Percentiles rank a stretch among this genome's conserved stretches.
Conservation (phyloP, 2,329 filamentous ascomycete species). For the Orbilia blumenaviensis region DNA sequence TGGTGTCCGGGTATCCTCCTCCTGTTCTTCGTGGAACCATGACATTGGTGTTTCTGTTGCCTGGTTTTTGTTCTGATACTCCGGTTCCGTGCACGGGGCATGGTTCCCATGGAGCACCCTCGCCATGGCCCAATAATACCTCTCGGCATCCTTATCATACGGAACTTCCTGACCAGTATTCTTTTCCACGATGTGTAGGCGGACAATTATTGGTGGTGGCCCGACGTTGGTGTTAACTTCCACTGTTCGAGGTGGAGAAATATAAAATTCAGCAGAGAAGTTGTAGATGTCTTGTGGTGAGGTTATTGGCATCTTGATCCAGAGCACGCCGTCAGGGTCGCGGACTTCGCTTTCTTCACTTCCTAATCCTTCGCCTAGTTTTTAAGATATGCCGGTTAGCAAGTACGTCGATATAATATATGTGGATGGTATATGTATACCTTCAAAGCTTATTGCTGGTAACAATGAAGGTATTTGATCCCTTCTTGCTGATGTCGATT, state of each 20-base stretch:
- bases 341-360: constrained; percentile 38
- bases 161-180: constrained; percentile 45
- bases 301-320: constrained; percentile 49
- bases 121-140: constrained; percentile 45
- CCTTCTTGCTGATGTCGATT: constrained; percentile 45
- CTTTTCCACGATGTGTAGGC: constrained; percentile 45
- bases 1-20: constrained; percentile 46
- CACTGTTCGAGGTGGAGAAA: constrained; percentile 35
- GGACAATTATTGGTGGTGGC: constrained; percentile 47
- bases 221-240: constrained; percentile 46
- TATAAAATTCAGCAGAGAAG: constrained; percentile 52
- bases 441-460: constrained; percentile 32
- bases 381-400: background rate
- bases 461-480: constrained; percentile 28
- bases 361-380: constrained; percentile 19
- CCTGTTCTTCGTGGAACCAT: constrained; percentile 52
- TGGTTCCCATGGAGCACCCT: constrained; percentile 43
- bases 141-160: constrained; percentile 41
- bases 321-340: constrained; percentile 36
- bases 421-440: background rate
- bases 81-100: constrained; percentile 14
- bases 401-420: background rate
- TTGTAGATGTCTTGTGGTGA: constrained; percentile 40
- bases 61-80: constrained; percentile 39
- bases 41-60: constrained; percentile 47